Conservation (phyloP, 2,329 filamentous ascomycete species). For the Alternaria consortialis region DNA sequence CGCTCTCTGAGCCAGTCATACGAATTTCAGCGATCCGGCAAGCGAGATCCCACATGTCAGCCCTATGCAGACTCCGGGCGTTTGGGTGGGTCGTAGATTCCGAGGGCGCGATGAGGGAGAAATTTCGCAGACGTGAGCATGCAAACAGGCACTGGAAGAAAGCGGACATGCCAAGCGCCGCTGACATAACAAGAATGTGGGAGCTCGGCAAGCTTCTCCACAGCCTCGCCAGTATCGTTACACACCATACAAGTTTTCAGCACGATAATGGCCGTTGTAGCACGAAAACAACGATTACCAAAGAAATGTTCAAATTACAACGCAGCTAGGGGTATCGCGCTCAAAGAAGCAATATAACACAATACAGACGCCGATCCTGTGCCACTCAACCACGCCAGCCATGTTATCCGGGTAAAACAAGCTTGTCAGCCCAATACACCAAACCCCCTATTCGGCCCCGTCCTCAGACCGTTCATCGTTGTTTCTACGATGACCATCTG, state of each 20-base stretch:
- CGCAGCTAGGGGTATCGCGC: background rate
- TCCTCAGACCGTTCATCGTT: background rate
- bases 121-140: background rate
- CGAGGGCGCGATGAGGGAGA: background rate
- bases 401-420: background rate
- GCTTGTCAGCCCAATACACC: background rate
- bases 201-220: background rate
- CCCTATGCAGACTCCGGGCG: background rate
- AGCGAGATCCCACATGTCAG: background rate
- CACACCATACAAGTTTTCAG: background rate
- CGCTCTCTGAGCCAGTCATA: conserved; percentile 6
- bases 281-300: background rate
- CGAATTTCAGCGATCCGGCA: background rate
- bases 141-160: background rate
- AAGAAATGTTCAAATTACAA: background rate
- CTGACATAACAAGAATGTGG: background rate
- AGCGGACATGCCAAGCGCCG: background rate
- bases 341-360: background rate
- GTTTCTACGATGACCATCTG: background rate
- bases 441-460: background rate
- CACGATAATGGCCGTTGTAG: background rate
- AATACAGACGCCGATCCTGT: background rate
- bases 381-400: background rate
- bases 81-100: background rate
- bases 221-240: background rate